phyloP scores from a whole-genome alignment of 768 basidiomycete species.

The Lyophyllum atratum region DNA sequence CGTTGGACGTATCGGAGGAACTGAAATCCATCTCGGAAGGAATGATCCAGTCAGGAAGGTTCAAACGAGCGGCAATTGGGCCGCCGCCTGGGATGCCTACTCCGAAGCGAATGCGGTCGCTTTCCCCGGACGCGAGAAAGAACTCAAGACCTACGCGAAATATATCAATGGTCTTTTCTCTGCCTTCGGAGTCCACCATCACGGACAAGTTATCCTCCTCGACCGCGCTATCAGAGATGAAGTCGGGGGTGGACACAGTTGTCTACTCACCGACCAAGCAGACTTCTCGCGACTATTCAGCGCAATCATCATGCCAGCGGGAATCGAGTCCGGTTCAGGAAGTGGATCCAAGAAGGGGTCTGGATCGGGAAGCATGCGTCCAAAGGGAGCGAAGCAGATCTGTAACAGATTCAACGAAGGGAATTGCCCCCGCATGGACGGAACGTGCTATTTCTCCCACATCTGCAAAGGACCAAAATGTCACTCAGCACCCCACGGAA shows the following conservation, averaged over 20 bases:
- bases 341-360: too few species aligned
- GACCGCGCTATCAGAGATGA: conserved; percentile 24
- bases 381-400: too few species aligned
- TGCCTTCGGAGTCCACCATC: conserved; percentile 4
- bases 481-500: not conserved
- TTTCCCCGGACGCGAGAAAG: conserved; percentile 22
- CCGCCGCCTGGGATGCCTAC: conserved; percentile 19
- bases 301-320: conserved; percentile 9
- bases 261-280: conserved; percentile 20
- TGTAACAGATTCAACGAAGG: too few species aligned
- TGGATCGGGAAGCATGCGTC: too few species aligned
- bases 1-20: conserved; percentile 13
- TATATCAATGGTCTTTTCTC: conserved; percentile 26
- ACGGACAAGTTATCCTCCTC: conserved; percentile 23
- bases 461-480: not conserved
- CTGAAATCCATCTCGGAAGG: conserved; percentile 18
- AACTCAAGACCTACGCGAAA: conserved; percentile 23
- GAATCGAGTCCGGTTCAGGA: not conserved
- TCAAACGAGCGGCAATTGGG: conserved; percentile 22
- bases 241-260: conserved; percentile 10
- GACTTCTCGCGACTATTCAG: not conserved
- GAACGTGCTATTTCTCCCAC: not conserved
- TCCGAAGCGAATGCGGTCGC: conserved; percentile 20
- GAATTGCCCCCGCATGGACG: too few species aligned
- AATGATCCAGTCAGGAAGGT: conserved; percentile 17